phyloP scores from a whole-genome alignment of 345 rosid genomes.

The Eucalyptus tenuipes region DNA sequence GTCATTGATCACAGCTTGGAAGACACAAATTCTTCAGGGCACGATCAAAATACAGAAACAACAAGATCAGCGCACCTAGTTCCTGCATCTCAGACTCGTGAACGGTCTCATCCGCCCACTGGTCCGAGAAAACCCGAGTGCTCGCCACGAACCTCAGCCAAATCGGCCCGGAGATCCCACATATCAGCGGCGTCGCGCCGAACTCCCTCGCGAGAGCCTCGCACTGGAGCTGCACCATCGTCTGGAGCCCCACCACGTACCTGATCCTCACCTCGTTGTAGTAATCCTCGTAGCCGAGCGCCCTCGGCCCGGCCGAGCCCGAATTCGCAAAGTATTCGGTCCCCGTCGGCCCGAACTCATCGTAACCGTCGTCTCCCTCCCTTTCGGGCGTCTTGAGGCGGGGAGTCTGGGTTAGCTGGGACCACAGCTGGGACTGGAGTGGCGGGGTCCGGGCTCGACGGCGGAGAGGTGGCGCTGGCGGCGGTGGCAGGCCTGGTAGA shows the following conservation, averaged over 20 bases:
- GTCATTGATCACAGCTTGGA: background rate
- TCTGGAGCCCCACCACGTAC: slow-evolving; percentile 55
- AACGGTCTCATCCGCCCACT: slow-evolving; percentile 51
- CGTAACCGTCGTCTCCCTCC: background rate
- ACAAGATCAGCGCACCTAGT: slow-evolving; percentile 8
- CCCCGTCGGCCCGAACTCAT: slow-evolving; percentile 19
- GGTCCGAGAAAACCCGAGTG: slow-evolving; percentile 35
- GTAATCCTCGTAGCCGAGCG: slow-evolving; percentile 37
- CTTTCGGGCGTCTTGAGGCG: background rate
- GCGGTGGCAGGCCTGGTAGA: slow-evolving; percentile 20
- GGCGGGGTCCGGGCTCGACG: slow-evolving; percentile 3
- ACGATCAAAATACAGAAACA: background rate
- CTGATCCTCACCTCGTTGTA: slow-evolving; percentile 53
- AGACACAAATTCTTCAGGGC: background rate
- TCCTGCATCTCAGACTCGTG: slow-evolving; percentile 36
- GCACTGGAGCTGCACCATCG: slow-evolving; percentile 63
- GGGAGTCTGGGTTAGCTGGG: slow-evolving; percentile 8
- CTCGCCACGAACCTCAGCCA: slow-evolving; percentile 42
- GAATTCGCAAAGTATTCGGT: slow-evolving; percentile 38
- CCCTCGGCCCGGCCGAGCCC: background rate
- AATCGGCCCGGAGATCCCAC: slow-evolving; percentile 42
- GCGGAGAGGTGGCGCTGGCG: slow-evolving; percentile 10
- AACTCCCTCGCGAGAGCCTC: slow-evolving; percentile 56
- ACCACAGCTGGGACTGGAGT: slow-evolving; percentile 33
- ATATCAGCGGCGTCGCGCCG: slow-evolving; percentile 45